A percentile compares a stretch with the other conserved stretches of the same genome.
Evolutionary conservation across 371 early-diverging fungal species (phyloP).

Genomic region (Rhizomucor miehei): DNA sequence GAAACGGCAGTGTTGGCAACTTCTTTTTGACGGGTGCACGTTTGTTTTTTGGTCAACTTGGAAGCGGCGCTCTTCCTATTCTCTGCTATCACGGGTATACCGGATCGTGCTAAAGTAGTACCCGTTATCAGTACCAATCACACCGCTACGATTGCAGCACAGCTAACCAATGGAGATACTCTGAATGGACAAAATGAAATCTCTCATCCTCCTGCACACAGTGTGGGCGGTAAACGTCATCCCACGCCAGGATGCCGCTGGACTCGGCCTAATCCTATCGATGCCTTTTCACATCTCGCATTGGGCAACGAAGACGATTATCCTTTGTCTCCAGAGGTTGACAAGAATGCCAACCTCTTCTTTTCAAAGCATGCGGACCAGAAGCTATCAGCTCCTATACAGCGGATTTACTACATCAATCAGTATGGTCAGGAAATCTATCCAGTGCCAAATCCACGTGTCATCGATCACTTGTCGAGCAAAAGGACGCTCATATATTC

Average conservation of each 20-base stretch:
- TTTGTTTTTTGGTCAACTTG: conserved; percentile 62
- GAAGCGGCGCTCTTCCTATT: conserved; percentile 71
- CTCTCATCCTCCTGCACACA: conserved; percentile 47
- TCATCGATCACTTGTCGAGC: conserved; percentile 45
- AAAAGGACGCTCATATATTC: conserved; percentile 62
- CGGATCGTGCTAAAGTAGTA: conserved; percentile 54
- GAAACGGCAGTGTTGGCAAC: conserved; percentile 73
- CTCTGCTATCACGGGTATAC: conserved; percentile 58
- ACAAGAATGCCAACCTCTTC: conserved; percentile 39
- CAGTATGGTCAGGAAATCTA: conserved; percentile 69
- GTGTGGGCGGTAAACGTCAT: conserved; percentile 6
- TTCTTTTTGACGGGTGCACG: conserved; percentile 73
- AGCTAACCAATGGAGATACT: conserved; percentile 50
- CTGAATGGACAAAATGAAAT: conserved; percentile 67
- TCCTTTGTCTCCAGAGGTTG: conserved; percentile 1
- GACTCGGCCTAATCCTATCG: conserved; percentile 36
- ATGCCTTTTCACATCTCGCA: conserved; percentile 42
- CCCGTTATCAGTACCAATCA: conserved; percentile 63
- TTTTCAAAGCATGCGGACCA: conserved; percentile 50
- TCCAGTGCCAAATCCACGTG: conserved; percentile 62
- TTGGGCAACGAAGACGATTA: conserved; percentile 19
- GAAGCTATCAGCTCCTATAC: conserved; percentile 53
- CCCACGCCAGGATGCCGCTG: conserved; percentile 11
- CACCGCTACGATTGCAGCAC: conserved; percentile 59
- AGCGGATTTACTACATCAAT: conserved; percentile 67